These are phyloP conservation scores for Xylaria sp. DNA, from an alignment of 2,329 filamentous ascomycete genomes.

Conservation along the genomic window DNA sequence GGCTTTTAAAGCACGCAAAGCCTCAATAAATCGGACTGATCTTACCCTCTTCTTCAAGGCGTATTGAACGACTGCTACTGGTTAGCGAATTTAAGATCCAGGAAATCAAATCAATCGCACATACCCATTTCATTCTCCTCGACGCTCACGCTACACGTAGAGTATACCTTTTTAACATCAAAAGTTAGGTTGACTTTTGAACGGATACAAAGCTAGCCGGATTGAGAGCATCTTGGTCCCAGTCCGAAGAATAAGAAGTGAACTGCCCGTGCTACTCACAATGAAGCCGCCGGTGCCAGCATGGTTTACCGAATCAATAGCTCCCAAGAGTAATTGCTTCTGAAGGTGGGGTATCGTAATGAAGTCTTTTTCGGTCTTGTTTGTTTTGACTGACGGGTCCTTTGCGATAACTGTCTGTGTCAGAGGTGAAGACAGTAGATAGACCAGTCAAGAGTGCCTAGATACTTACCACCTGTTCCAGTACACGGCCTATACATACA, in stretches of 20 bases:
- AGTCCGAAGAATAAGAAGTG: neutral
- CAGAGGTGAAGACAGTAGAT: slow-evolving; percentile 1
- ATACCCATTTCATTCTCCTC: slow-evolving; percentile 81
- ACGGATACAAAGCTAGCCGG: slow-evolving; percentile 63
- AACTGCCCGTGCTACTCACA: slow-evolving; percentile 21
- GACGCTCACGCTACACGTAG: slow-evolving; percentile 92
- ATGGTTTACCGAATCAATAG: slow-evolving; percentile 95
- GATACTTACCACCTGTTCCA: slow-evolving; percentile 76
- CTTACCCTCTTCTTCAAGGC: slow-evolving; percentile 74
- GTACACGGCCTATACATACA: slow-evolving; percentile 75
- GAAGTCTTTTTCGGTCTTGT: slow-evolving; percentile 97
- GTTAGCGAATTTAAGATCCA: slow-evolving; percentile 15
- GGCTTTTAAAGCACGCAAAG: neutral
- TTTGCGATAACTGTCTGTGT: slow-evolving; percentile 78
- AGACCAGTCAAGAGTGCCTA: neutral
- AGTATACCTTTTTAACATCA: slow-evolving; percentile 60
- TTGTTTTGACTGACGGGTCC: slow-evolving; percentile 96
- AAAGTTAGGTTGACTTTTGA: slow-evolving; percentile 6
- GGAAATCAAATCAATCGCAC: neutral
- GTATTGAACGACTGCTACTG: slow-evolving; percentile 80
- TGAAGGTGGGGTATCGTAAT: slow-evolving; percentile 92
- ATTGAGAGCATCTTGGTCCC: neutral
- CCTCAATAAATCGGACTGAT: neutral
- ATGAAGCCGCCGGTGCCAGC: slow-evolving; percentile 91
- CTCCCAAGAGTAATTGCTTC: slow-evolving; percentile 91